Conservation (phyloP, 768 basidiomycete genomes). For the Candolleomyces aberdarensis region DNA sequence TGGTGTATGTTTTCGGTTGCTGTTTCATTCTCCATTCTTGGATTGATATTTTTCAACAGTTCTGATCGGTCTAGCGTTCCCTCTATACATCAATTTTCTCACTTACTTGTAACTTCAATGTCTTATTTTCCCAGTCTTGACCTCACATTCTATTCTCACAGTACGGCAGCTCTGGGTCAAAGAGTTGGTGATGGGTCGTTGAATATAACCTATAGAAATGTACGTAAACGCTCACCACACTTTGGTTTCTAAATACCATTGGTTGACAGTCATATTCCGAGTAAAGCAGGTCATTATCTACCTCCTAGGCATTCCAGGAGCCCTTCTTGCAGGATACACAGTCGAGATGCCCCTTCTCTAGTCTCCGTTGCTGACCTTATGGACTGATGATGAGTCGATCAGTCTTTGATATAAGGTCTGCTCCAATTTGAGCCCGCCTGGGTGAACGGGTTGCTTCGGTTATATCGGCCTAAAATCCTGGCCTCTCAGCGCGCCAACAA, state of each 20-base stretch:
- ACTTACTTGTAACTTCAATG: conserved; percentile 23
- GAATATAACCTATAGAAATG: conserved; percentile 74
- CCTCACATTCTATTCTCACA: neutral
- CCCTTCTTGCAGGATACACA: conserved; percentile 67
- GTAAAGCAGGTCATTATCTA: conserved; percentile 67
- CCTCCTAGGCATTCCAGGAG: conserved; percentile 66
- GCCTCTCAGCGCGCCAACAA: too few species aligned
- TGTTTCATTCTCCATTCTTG: neutral
- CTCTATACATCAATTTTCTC: conserved; percentile 27
- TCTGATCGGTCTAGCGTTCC: conserved; percentile 66
- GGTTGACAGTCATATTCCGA: neutral
- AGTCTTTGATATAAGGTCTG: too few species aligned
- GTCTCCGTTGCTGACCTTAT: too few species aligned
- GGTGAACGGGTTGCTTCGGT: too few species aligned
- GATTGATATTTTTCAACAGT: conserved; percentile 31
- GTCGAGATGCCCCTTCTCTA: conserved; percentile 61
- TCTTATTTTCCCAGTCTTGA: too few species aligned
- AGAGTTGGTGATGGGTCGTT: conserved; percentile 67
- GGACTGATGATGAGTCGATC: too few species aligned
- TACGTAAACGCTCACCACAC: conserved; percentile 18
- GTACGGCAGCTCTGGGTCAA: conserved; percentile 50
- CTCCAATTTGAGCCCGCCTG: too few species aligned
- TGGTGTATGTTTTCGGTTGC: conserved; percentile 29
- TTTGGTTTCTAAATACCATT: neutral
- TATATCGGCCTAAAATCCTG: too few species aligned